Evolutionary conservation across 192 early-diverging fungal species (phyloP).

Genomic region (Rhizophagus prolifer): DNA sequence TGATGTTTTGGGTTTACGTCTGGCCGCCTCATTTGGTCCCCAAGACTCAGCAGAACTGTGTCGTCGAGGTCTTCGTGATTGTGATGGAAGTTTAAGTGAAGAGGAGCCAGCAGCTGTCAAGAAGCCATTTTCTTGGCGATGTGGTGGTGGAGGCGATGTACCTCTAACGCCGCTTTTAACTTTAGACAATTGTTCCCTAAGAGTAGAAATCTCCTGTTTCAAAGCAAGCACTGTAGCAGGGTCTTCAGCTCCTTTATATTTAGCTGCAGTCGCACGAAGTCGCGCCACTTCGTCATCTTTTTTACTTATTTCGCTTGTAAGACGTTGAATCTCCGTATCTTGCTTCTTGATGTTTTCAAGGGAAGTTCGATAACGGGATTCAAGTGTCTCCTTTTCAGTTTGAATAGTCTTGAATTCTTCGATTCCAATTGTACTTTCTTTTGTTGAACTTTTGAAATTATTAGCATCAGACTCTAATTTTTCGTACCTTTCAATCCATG

Average conservation of each 20-base stretch:
- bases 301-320: slow-evolving; percentile 53
- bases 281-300: slow-evolving; percentile 67
- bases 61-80: slow-evolving; percentile 21
- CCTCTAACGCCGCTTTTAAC: slow-evolving; percentile 50
- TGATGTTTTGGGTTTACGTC: slow-evolving; percentile 29
- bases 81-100: slow-evolving; percentile 25
- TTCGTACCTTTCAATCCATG: slow-evolving; percentile 73
- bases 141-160: slow-evolving; percentile 25
- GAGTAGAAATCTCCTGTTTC: slow-evolving; percentile 66
- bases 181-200: slow-evolving; percentile 71
- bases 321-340: slow-evolving; percentile 61
- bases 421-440: slow-evolving; percentile 61
- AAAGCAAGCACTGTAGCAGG: slow-evolving; percentile 61
- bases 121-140: slow-evolving; percentile 33
- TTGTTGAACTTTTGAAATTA: slow-evolving; percentile 44
- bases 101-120: slow-evolving; percentile 13
- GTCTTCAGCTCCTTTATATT: slow-evolving; percentile 57
- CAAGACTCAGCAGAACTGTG: slow-evolving; percentile 30
- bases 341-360: slow-evolving; percentile 57
- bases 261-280: slow-evolving; percentile 50
- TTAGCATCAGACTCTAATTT: slow-evolving; percentile 61
- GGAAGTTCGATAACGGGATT: slow-evolving; percentile 60
- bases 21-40: slow-evolving; percentile 23
- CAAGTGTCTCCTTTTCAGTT: slow-evolving; percentile 55
- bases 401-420: slow-evolving; percentile 57